Evolutionary conservation across 805 yeast genomes (phyloP).

Genomic region (Sungouiozyma ichnusensis): DNA sequence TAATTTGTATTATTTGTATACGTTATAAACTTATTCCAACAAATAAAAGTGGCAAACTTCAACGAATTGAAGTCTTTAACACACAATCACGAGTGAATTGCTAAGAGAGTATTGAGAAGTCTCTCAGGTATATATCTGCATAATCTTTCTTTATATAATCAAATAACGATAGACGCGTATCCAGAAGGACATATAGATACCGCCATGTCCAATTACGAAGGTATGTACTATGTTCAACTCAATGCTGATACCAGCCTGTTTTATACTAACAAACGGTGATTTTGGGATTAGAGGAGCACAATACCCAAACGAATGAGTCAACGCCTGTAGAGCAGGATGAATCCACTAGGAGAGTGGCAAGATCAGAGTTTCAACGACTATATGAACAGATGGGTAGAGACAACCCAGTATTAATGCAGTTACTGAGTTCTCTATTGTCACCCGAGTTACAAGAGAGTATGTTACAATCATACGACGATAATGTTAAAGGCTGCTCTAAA

Average conservation of each 20-base stretch:
- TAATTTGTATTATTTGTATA: not conserved
- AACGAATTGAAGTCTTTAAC: not conserved
- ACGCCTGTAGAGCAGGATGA: not conserved
- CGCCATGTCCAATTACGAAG: constrained; percentile 28
- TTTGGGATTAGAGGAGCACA: constrained; percentile 27
- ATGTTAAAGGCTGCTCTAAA: constrained; percentile 49
- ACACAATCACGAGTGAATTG: not conserved
- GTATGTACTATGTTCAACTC: constrained; percentile 11
- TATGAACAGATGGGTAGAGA: constrained; percentile 10
- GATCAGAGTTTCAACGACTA: constrained; percentile 16
- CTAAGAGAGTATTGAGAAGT: not conserved
- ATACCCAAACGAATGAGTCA: constrained; percentile 4
- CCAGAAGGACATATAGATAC: not conserved
- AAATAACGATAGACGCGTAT: not conserved
- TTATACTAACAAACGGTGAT: not conserved
- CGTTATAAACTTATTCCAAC: not conserved
- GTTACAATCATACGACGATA: constrained; percentile 18
- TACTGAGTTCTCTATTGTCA: constrained; percentile 9
- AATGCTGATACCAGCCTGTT: constrained; percentile 2
- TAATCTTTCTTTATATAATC: not conserved
- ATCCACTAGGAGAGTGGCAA: constrained; percentile 13
- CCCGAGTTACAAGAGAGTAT: constrained; percentile 22
- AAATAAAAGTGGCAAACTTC: not conserved
- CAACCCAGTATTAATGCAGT: constrained; percentile 9
- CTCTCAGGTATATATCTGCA: too few relatives aligned